Evolutionary conservation across 148 eudicot genomes (phyloP).

Genomic region (Beta vulgaris): DNA sequence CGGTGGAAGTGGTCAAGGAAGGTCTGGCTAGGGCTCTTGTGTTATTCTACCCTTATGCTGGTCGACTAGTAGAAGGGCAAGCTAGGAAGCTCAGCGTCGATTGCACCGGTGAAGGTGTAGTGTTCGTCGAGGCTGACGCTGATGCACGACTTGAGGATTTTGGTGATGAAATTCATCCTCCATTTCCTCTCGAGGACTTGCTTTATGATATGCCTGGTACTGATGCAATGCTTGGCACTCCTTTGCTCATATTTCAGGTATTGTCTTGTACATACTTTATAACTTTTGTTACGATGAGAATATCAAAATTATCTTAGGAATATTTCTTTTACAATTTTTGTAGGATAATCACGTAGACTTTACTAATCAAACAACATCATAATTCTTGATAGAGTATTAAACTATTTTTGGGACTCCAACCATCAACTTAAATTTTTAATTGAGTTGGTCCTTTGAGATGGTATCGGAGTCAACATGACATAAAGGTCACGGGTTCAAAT

Average conservation of each 20-base stretch:
- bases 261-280: no score
- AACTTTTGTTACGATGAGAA: no score
- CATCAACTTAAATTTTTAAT: no score
- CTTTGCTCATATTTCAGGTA: conserved; percentile 27
- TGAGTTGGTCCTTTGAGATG: no score
- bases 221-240: conserved; percentile 23
- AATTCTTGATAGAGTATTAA: no score
- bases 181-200: conserved; percentile 22
- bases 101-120: conserved; percentile 16
- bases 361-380: no score
- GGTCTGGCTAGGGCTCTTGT: conserved; percentile 26
- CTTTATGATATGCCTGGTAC: conserved; percentile 22
- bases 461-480: no score
- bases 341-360: no score
- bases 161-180: conserved; percentile 23
- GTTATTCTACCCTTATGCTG: conserved; percentile 25
- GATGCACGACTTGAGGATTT: conserved; percentile 22
- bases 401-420: no score
- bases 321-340: no score
- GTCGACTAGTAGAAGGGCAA: conserved; percentile 10
- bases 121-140: conserved; percentile 19
- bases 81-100: conserved; percentile 17
- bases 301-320: no score
- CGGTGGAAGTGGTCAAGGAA: conserved; percentile 17
- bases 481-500: no score